Evolutionary conservation across 176 grass and related monocot species (phyloP), one percentile per base, ranked within the genome.

Genomic region (Pharus latifolius): DNA sequence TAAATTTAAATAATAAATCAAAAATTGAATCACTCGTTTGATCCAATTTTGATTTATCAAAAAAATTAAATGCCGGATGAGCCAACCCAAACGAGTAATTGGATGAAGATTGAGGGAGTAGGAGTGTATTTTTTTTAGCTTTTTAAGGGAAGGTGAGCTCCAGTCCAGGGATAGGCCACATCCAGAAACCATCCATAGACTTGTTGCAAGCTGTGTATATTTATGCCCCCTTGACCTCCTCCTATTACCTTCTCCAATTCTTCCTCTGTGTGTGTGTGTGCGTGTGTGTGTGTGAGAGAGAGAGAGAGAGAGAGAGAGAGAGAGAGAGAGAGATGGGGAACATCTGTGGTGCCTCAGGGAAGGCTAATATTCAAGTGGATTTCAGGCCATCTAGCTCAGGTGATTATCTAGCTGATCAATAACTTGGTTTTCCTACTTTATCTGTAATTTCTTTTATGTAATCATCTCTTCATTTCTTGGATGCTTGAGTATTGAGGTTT

Each of bases 291-390:
- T n/a, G n/a, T n/a, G 46, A 49, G 65, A 9, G 37, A 40, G 73
- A 44, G 45, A 49, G 22, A 41, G 1, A 29, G 26, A 71, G 65
- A 70, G 38, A 56, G 55, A 27, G 45, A 42, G 67, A 62, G 32
- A 46, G 59, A 5, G 38, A 35, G 42, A 16, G 49, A 56, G 38
- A 57, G 60, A 92, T 92, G 89, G 89, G 89, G 49, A 92, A 92
- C 68, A 77, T 85, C 47, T 88, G 84, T 49, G 66, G 77, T 16
- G 43, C 60, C 52, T 52, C 33, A 5, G 80, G 74, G 61, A 63
- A 47, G 76, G 56, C 63, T 42, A 27, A 81, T 32, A 75, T 41
- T 38, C 72, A 67, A 14, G 52, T 41, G 82, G 80, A 84, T 75
- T 60, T 72, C 63, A 65, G 64, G 56, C 65, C 88, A 1, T 72